These are phyloP conservation scores for Spergularia azorica DNA, from an alignment of 179 eudicot genomes.

Conservation along the genomic window DNA sequence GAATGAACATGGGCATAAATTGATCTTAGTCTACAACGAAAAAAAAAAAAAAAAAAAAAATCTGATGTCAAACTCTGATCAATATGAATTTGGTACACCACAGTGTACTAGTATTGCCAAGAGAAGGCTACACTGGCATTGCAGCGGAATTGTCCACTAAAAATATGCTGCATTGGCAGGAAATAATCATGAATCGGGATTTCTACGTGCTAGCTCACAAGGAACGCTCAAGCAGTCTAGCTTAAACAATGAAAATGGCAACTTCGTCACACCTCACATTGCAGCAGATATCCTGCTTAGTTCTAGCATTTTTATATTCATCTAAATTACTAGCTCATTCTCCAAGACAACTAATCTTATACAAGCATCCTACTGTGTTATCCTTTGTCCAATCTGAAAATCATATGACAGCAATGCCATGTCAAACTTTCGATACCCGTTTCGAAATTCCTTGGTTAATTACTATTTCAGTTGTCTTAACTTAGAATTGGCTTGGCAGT, in stretches of 20 bases:
- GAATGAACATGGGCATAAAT: too few relatives aligned
- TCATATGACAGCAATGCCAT: neutral
- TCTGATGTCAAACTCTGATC: neutral
- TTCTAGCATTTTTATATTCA: neutral
- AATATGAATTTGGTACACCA: neutral
- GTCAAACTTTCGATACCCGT: neutral
- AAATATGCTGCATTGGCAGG: neutral
- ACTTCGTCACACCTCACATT: neutral
- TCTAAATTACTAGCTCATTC: neutral
- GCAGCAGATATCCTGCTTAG: neutral
- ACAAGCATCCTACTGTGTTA: neutral
- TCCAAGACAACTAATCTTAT: neutral
- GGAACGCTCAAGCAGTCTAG: neutral
- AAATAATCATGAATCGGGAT: neutral
- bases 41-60: too few relatives aligned
- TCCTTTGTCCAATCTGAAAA: neutral
- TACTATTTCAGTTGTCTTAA: too few relatives aligned
- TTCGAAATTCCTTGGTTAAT: too few relatives aligned
- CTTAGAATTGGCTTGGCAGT: too few relatives aligned
- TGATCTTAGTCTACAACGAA: too few relatives aligned
- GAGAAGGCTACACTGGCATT: neutral
- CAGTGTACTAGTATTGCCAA: neutral
- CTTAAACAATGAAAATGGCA: neutral
- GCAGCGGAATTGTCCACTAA: too few relatives aligned
- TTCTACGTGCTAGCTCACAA: neutral